Evolutionary conservation across 768 basidiomycete species (phyloP), one percentile per base, ranked within the genome.

Genomic region (Suillus hirtellus): DNA sequence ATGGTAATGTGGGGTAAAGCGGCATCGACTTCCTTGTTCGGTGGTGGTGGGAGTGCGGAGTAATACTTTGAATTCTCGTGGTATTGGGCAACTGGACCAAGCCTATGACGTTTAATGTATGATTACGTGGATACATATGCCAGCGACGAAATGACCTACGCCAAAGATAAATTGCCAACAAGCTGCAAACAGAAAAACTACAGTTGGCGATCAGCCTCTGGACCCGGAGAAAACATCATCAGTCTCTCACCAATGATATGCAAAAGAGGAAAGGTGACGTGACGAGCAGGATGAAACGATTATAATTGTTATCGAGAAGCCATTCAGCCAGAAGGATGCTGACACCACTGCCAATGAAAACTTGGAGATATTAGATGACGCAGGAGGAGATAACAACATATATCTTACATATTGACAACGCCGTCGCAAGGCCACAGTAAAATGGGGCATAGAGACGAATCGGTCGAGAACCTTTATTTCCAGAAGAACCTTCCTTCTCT

Each of bases 31-130:
- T 84, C 85, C 46, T 81, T 80, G 70, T 89, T 86, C 2, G 87
- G 77, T 17, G 75, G 77, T 5, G 90, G 89, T 42, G 80, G 80
- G 60, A 85, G 71, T 8, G 91, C 89, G 27, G 90, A 92, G 72
- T 92, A 95, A 75, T 89, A 95, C 58, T 80, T 85, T 0, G 91
- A 93, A 72, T 94, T 95, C 71, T 93, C 87, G 68, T 90, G 86
- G 74, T 86, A 92, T 66, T 95, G 93, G 1, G 92, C 86, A 27
- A 95, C 89, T 10, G 93, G 93, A 35, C 93, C 93, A 65, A 94
- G 66, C 50, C 89, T 90, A 58, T 17, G 24, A 27, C 0, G 62
- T 19, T 44, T 54, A 9, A 55, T 59, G 34, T 21, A 62, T 42
- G n/a, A 60, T 24, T 4, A 17, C 21, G 19, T 38, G 40, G 42